Conservation (phyloP, 441 rosid species). For the Corymbia calophylla region DNA sequence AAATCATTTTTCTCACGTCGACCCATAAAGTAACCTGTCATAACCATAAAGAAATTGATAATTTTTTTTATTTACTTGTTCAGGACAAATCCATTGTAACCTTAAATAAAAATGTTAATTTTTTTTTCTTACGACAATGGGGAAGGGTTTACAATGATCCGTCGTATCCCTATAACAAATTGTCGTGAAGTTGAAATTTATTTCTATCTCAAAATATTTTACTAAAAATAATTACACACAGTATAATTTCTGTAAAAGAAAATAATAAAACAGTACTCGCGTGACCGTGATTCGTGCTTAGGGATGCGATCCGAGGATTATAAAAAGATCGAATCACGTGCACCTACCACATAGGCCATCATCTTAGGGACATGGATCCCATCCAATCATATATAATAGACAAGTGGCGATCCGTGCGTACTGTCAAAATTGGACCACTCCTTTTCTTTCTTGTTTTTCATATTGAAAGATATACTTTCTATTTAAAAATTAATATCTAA, state of each 20-base stretch:
- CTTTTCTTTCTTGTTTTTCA: not conserved
- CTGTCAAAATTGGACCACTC: not conserved
- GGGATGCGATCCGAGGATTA: not conserved
- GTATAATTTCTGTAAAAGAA: too few relatives aligned
- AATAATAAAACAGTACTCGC: not conserved
- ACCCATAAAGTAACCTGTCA: not conserved
- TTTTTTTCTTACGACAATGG: not conserved
- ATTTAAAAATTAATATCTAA: not conserved
- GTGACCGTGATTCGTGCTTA: not conserved
- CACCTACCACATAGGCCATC: not conserved
- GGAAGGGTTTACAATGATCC: not conserved
- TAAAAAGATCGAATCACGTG: not conserved
- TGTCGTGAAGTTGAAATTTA: not conserved
- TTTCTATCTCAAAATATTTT: not conserved
- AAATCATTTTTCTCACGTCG: not conserved
- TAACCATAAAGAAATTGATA: not conserved
- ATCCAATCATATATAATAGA: not conserved
- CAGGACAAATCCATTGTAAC: not conserved
- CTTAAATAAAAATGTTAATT: not conserved
- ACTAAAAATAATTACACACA: not conserved
- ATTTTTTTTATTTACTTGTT: not conserved
- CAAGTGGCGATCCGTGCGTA: not conserved
- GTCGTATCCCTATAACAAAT: not conserved
- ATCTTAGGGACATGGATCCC: not conserved
- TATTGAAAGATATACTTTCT: not conserved